These are phyloP conservation scores for Mariannaea sp. DNA, from an alignment of 2,329 filamentous ascomycete species.

Conservation along the genomic window DNA sequence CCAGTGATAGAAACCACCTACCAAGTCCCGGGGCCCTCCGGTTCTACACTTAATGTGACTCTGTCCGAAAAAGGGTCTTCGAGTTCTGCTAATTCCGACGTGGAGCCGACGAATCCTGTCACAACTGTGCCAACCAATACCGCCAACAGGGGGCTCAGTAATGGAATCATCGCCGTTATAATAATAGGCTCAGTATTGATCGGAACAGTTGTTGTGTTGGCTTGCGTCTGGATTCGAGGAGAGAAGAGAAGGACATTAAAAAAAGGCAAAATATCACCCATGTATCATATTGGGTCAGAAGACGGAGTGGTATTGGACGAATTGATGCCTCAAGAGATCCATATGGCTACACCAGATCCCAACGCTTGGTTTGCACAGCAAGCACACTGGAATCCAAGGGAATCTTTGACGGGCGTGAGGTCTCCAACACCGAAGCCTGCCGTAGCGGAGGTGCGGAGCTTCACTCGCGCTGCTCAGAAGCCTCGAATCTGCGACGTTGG, in stretches of 20 bases:
- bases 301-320: constrained; percentile 10
- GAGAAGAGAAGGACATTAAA: constrained; percentile 4
- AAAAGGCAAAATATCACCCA: neutral
- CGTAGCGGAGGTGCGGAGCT: constrained; percentile 33
- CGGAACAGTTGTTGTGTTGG: neutral
- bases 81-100: constrained; percentile 2
- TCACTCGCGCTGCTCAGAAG: constrained; percentile 29
- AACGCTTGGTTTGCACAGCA: constrained; percentile 24
- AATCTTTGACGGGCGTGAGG: constrained; percentile 26
- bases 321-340: constrained; percentile 9
- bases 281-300: neutral
- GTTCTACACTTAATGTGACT: neutral
- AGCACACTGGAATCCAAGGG: constrained; percentile 25
- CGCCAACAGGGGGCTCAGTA: constrained; percentile 8
- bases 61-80: neutral
- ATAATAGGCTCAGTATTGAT: constrained; percentile 21
- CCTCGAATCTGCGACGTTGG: constrained; percentile 32
- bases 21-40: neutral
- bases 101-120: neutral
- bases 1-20: neutral
- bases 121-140: constrained; percentile 1
- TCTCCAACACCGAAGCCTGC: constrained; percentile 34
- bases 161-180: constrained; percentile 29
- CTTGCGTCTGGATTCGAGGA: constrained; percentile 22
- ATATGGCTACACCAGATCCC: constrained; percentile 5